phyloP scores from a whole-genome alignment of 179 eudicot genomes.

The Amaranthus tricolor region DNA sequence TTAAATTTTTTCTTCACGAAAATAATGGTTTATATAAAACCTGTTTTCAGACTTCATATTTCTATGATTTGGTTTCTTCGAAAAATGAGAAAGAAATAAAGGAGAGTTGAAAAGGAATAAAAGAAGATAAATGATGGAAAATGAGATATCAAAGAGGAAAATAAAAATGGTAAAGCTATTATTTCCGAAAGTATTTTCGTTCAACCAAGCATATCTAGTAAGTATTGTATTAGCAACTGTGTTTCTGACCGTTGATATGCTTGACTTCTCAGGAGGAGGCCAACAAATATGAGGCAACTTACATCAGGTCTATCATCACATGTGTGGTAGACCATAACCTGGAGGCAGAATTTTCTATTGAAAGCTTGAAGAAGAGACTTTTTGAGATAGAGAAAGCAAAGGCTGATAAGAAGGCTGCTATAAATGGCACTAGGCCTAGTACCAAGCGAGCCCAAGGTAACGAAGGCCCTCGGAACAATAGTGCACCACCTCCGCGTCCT shows the following conservation, averaged over 20 bases:
- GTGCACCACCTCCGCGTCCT: conserved; percentile 33
- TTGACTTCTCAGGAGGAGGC: conserved; percentile 49
- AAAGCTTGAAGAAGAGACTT: conserved; percentile 42
- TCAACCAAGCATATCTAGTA: no score
- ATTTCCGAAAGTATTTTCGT: no score
- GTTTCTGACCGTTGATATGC: background rate
- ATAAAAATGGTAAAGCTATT: no score
- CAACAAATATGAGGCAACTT: conserved; percentile 36
- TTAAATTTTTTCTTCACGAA: no score
- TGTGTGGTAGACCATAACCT: conserved; percentile 56
- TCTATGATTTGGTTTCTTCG: no score
- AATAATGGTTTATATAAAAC: no score
- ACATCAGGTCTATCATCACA: conserved; percentile 42
- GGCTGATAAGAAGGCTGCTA: conserved; percentile 38
- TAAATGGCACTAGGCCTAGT: conserved; percentile 34
- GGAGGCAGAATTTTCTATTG: conserved; percentile 39
- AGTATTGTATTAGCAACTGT: background rate
- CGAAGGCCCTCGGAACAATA: conserved; percentile 22
- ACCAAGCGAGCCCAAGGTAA: conserved; percentile 38
- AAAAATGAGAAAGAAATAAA: no score
- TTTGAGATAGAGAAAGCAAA: conserved; percentile 42
- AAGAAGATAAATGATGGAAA: no score
- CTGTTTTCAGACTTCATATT: no score
- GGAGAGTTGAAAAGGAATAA: no score
- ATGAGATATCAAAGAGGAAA: no score